Percentiles rank a stretch among this genome's conserved stretches.
Conservation (phyloP, 2,329 filamentous ascomycete species). For the Fusarium vanettenii region DNA sequence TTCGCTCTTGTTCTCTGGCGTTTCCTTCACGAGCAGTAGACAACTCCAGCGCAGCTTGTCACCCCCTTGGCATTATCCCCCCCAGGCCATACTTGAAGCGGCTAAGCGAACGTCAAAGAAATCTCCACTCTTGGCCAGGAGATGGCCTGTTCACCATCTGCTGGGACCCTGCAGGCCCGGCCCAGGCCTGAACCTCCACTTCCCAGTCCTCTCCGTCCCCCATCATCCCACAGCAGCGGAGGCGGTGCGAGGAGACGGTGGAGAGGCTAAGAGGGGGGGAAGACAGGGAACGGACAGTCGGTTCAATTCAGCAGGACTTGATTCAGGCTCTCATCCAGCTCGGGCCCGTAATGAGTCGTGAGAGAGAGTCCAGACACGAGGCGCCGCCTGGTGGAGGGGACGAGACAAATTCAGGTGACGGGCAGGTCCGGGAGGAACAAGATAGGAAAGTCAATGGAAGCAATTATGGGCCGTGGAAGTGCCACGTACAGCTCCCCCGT, state of each 20-base stretch:
- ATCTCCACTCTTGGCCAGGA: neutral
- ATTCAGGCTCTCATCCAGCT: conserved; percentile 12
- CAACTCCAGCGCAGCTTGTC: neutral
- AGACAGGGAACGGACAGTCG: conserved; percentile 17
- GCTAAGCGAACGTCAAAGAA: conserved; percentile 3
- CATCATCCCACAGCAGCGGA: conserved; percentile 33
- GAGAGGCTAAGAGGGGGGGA: neutral
- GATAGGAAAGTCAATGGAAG: neutral
- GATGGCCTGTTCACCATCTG: conserved; percentile 20
- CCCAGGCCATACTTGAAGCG: neutral
- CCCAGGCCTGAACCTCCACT: neutral
- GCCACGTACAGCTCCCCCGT: neutral
- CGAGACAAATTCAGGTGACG: neutral
- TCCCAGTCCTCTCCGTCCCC: neutral
- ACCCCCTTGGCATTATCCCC: neutral
- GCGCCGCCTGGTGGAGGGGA: neutral
- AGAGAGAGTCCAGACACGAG: neutral
- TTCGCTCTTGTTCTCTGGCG: neutral
- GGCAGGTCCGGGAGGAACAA: neutral
- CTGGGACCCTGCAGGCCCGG: conserved; percentile 2
- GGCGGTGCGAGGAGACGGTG: conserved; percentile 5
- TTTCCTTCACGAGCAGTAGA: neutral
- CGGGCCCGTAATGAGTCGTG: neutral
- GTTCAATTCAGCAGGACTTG: conserved; percentile 11
- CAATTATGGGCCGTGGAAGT: neutral